Percentiles rank a stretch among this genome's conserved stretches.
Evolutionary conservation across 78 protist genomes (phyloP).

Genomic region (Cavenderia fasciculata): DNA sequence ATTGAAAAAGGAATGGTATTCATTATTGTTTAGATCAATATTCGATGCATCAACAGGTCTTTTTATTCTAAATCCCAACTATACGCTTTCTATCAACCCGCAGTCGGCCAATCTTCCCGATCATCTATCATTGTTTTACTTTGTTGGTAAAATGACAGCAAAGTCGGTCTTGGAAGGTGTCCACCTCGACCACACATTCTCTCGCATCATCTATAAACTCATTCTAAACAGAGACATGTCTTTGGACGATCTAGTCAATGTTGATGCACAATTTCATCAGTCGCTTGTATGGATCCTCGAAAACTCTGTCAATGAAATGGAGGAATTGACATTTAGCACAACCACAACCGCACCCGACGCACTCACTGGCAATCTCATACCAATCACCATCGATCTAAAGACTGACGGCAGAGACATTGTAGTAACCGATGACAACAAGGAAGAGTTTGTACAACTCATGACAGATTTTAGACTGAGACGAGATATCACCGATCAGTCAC

Average conservation of each 20-base stretch:
- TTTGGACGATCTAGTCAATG: conserved; percentile 26
- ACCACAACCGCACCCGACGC: neutral
- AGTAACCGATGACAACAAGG: conserved; percentile 24
- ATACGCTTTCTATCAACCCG: conserved; percentile 32
- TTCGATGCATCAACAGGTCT: conserved; percentile 21
- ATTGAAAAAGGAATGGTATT: conserved; percentile 26
- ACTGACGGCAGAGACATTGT: conserved; percentile 33
- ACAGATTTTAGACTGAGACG: conserved; percentile 13
- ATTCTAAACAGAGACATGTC: neutral
- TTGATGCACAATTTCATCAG: conserved; percentile 22
- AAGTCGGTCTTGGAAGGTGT: conserved; percentile 13
- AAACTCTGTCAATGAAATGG: conserved; percentile 35
- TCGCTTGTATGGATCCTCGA: conserved; percentile 28
- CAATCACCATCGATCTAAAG: neutral
- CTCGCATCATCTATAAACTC: conserved; percentile 14
- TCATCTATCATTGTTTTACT: conserved; percentile 9
- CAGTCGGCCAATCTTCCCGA: neutral
- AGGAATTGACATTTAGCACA: conserved; percentile 26
- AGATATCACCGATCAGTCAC: conserved; percentile 37
- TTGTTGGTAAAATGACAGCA: conserved; percentile 37
- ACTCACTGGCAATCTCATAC: neutral
- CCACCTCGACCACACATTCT: conserved; percentile 34
- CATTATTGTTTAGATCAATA: conserved; percentile 7
- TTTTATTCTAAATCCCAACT: conserved; percentile 10
- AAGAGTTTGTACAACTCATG: conserved; percentile 17